These are phyloP conservation scores for Cercospora beticola DNA, from an alignment of 2,329 filamentous ascomycete species.

Conservation along the genomic window DNA sequence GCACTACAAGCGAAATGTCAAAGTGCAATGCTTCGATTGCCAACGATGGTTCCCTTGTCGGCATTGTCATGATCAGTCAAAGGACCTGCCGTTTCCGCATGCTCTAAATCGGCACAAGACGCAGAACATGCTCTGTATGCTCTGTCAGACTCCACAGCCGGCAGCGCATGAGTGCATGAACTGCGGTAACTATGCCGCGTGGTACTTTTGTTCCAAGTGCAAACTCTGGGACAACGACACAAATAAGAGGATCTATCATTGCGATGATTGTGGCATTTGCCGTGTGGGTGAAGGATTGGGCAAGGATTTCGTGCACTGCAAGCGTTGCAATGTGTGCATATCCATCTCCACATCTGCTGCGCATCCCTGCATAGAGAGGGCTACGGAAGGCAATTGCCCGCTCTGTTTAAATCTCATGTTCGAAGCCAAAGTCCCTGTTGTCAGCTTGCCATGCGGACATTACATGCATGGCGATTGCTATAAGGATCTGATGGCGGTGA, in stretches of 20 bases:
- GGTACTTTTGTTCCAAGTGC: constrained; percentile 91
- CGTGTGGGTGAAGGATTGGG: constrained; percentile 85
- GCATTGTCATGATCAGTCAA: constrained; percentile 91
- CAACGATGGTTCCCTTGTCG: constrained; percentile 92
- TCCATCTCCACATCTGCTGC: constrained; percentile 79
- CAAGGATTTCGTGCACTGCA: constrained; percentile 98
- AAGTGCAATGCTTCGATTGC: constrained; percentile 89
- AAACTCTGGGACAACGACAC: constrained; percentile 96
- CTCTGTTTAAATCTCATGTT: constrained; percentile 98
- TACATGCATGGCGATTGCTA: constrained; percentile 93
- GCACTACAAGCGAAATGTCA: constrained; percentile 95
- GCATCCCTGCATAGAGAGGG: constrained; percentile 91
- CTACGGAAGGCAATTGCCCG: constrained; percentile 92
- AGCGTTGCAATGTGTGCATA: constrained; percentile 94
- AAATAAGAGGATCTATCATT: constrained; percentile 92
- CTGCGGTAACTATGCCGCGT: constrained; percentile 75
- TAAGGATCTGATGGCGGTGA: constrained; percentile 79
- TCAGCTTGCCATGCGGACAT: constrained; percentile 94
- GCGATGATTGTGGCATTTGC: constrained; percentile 92
- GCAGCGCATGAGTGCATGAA: constrained; percentile 74
- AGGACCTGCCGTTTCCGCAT: constrained; percentile 48
- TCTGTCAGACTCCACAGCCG: constrained; percentile 80
- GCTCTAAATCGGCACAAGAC: constrained; percentile 77
- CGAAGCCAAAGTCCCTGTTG: constrained; percentile 80
- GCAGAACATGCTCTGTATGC: constrained; percentile 96